These are phyloP conservation scores for Mycosarcoma mackinlayi DNA, from an alignment of 1,284 basidiomycete species.

Conservation along the genomic window DNA sequence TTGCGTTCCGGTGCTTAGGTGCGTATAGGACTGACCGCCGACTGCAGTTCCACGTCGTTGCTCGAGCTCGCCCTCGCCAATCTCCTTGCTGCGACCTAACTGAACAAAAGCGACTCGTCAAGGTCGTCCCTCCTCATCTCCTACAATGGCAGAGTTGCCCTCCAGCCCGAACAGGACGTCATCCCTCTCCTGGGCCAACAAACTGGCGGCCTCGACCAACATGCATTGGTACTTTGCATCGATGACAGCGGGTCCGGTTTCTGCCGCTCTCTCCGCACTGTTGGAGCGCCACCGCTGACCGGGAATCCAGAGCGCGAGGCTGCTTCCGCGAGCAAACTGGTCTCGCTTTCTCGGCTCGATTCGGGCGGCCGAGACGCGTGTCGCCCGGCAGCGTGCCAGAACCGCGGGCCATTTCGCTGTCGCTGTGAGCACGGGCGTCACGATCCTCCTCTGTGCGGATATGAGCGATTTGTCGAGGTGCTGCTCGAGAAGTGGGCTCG, in stretches of 20 bases:
- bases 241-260: constrained; percentile 23
- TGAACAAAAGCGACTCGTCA: too few species aligned
- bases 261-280: constrained; percentile 19
- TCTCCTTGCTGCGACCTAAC: background rate
- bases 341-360: constrained; percentile 26
- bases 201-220: constrained; percentile 64
- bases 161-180: constrained; percentile 53
- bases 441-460: background rate
- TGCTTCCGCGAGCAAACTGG: constrained; percentile 12
- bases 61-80: constrained; percentile 7
- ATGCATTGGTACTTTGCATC: constrained; percentile 53
- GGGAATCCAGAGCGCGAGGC: constrained; percentile 8
- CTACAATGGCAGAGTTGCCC: constrained; percentile 11
- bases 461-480: background rate
- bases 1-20: too few species aligned
- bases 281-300: constrained; percentile 9
- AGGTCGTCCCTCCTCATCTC: constrained; percentile 26
- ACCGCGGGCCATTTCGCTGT: constrained; percentile 13
- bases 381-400: background rate
- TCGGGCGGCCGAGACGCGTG: background rate
- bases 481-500: background rate
- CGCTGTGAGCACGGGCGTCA: constrained; percentile 17
- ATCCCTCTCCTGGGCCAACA: constrained; percentile 64
- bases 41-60: constrained; percentile 2
- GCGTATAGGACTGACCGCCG: background rate